Evolutionary conservation across 2,329 filamentous ascomycete genomes (phyloP), one percentile per base, ranked within the genome.

Genomic region (Fusarium odoratissimum): DNA sequence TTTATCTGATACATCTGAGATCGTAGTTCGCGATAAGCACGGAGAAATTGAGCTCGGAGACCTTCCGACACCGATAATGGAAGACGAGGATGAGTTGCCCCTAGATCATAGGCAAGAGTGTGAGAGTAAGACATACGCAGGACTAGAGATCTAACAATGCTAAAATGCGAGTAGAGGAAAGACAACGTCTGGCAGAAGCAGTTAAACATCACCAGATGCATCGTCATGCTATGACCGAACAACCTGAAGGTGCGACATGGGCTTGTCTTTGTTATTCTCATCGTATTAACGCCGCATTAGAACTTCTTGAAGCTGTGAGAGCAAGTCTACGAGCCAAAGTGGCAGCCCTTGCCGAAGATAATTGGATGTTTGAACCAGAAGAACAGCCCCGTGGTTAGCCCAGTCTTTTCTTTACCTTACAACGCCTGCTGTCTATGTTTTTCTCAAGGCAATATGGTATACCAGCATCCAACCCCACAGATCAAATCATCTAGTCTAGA

Each of bases 351-450:
- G 88, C 93, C 28, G 93, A 96, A 56, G 95, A 97, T 78, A 93
- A 91, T 76, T 97, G 95, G 95, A 97, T 97, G 91, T 97, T 93
- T 82, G 93, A 95, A 80, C 85, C 89, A 4, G 92, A 94, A 75
- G 86, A 89, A 60, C 83, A 86, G 68, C 81, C 81, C 45, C 83
- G 84, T 42, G 78, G 76, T 64, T 79, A 75, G 79, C 72, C 59
- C 59, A 60, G 52, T 55, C 55, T 72, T 72, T 71, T 73, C 45
- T 71, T 74, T 73, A 49, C 64, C 69, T 64, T 69, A 59, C 74
- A 78, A 78, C 77, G 77, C 73, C 72, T 64, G 67, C 71, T 74
- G 62, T 77, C 75, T 77, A 76, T 75, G 62, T 73, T 62, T 72
- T 71, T 61, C 58, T 66, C 63, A 65, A 55, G 66, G 66, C 60